Base-by-base conservation (phyloP, 2,329 filamentous ascomycete species). In the Penicillium sp. region DNA sequence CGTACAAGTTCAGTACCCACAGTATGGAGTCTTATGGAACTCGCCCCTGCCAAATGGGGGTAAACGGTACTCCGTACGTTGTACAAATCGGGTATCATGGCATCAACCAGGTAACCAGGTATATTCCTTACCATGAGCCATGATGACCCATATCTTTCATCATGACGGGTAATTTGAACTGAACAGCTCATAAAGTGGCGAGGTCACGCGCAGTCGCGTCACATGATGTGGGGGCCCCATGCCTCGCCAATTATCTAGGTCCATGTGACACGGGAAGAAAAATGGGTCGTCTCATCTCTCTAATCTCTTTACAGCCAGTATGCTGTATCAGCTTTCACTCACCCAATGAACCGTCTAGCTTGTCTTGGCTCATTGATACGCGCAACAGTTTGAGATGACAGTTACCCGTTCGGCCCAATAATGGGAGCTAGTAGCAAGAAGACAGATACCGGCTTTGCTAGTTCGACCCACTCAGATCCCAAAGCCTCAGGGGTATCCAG, bases 401-500 rank as follows among this genome's bases (percentile, higher is more conserved):
- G 57, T 23, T 53, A 47, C 39, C 41, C 46, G 49, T 54, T 45
- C 23, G 42, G 30, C 39, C 58, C 51, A 58, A 58, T 57, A 39
- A 55, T 40, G 29, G 51, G 45, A 26, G 32, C 34, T 43, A 29
- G 50, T 53, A 11, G 8, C 39, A 35, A 26, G 39, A 53, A 47
- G 50, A 53, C 43, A 55, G 44, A 45, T 55, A 53, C 34, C 36
- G 43, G 23, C 44, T 49, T 56, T 56, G 41, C 51, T 42, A 55
- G 45, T 45, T 30, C 40, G 19, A 23, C 13, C 27, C 11, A 49
- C 23, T 38, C 29, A 35, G 16, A 32, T 29, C 39, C 26, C 2
- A 16, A 32, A n/a, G 5, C 32, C 13, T 40, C 52, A 51, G 52
- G 51, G 52, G 41, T 51, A 35, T 38, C 9, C 18, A 49, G 45